Conservation (phyloP, 495 filamentous ascomycete species). For the Aspergillus sparsus region DNA sequence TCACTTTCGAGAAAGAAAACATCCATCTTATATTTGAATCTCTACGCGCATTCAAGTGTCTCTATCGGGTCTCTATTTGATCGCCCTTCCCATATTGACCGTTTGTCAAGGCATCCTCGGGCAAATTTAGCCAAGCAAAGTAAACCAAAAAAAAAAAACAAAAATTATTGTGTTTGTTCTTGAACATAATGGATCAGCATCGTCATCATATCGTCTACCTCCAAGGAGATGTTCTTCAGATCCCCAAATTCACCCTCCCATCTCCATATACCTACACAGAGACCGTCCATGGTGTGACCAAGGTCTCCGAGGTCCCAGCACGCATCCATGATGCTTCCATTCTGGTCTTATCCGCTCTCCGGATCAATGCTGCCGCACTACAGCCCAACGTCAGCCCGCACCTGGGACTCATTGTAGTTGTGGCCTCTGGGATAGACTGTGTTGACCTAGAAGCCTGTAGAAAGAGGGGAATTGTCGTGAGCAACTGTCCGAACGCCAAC, state of each 20-base stretch:
- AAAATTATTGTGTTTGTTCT: no score
- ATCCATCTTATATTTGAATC: no score
- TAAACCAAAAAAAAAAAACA: no score
- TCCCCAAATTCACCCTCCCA: constrained; percentile 26
- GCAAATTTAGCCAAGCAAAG: no score
- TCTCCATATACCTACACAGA: constrained; percentile 24
- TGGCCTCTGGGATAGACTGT: constrained; percentile 56
- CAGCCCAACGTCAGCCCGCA: constrained; percentile 33
- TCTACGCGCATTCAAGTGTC: no score
- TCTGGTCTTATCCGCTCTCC: constrained; percentile 42
- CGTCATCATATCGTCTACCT: constrained; percentile 30
- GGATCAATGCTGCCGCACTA: constrained; percentile 41
- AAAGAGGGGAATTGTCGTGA: constrained; percentile 48
- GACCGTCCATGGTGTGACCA: constrained; percentile 23
- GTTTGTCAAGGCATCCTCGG: no score
- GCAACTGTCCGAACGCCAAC: constrained; percentile 52
- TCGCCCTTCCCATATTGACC: no score
- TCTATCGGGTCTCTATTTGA: no score
- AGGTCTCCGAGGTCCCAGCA: constrained; percentile 36
- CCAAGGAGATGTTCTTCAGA: constrained; percentile 25
- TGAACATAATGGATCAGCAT: not conserved
- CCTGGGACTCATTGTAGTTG: constrained; percentile 52
- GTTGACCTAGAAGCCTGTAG: constrained; percentile 53
- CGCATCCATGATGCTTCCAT: constrained; percentile 53
- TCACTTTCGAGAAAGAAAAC: not conserved